These are phyloP conservation scores for Plasmodium billcollinsi DNA, from an alignment of 169 alveolate genomes.

Conservation along the genomic window DNA sequence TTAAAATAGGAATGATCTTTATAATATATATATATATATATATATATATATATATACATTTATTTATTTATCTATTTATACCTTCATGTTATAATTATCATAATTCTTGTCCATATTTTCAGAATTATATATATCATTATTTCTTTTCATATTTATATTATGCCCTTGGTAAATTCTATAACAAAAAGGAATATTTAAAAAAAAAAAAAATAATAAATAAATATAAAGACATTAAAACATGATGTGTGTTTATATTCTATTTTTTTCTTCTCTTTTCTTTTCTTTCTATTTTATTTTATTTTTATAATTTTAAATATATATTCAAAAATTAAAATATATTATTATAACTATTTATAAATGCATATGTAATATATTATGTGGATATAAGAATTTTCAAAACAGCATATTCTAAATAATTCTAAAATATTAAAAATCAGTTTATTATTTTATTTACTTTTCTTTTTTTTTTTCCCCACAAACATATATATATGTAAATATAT, in stretches of 20 bases:
- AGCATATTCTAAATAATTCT: too few species aligned
- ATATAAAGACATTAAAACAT: neutral
- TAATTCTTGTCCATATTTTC: slow-evolving; percentile 65
- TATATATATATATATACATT: neutral
- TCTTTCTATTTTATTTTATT: neutral
- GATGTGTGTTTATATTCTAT: neutral
- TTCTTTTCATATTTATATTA: slow-evolving; percentile 68
- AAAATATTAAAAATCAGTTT: too few species aligned
- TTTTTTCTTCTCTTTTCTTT: neutral
- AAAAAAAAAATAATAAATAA: slow-evolving; percentile 6
- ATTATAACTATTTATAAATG: too few species aligned
- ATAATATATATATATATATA: neutral
- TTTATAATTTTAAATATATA: neutral
- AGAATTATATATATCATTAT: slow-evolving; percentile 45
- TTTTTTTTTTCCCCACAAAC: too few species aligned
- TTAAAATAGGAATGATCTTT: neutral
- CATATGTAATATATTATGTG: too few species aligned
- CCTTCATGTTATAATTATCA: slow-evolving; percentile 72
- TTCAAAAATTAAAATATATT: too few species aligned
- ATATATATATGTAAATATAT: too few species aligned
- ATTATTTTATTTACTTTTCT: too few species aligned
- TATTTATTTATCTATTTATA: neutral
- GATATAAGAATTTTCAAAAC: too few species aligned
- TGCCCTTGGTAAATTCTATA: slow-evolving; percentile 66
- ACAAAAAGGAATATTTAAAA: neutral